Conservation (phyloP, 805 yeast species). For the Candida nitratophila region DNA sequence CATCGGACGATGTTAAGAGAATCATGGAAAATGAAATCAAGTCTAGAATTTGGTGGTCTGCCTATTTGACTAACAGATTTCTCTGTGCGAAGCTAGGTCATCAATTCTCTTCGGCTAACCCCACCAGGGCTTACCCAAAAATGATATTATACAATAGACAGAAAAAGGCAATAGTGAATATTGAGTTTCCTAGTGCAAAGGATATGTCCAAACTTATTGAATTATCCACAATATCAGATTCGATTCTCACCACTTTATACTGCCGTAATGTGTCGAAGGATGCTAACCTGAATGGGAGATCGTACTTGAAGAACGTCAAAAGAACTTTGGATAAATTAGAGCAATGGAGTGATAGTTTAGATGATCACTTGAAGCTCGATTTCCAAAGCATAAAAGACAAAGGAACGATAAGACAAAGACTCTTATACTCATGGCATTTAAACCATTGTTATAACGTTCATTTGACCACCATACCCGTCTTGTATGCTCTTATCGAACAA, state of each 20-base stretch:
- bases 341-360: slow-evolving; percentile 16
- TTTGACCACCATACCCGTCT: slow-evolving; percentile 19
- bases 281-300: slow-evolving; percentile 6
- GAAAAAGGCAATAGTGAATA: background rate
- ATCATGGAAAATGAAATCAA: slow-evolving; percentile 13
- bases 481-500: slow-evolving; percentile 17
- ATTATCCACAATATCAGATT: background rate
- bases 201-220: background rate
- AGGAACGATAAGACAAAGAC: slow-evolving; percentile 5
- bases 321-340: slow-evolving; percentile 14
- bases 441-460: slow-evolving; percentile 21
- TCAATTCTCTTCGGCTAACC: slow-evolving; percentile 7
- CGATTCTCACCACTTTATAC: background rate
- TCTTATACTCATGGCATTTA: slow-evolving; percentile 18
- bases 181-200: background rate
- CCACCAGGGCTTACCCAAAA: slow-evolving; percentile 12
- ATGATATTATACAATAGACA: slow-evolving; percentile 6
- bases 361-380: slow-evolving; percentile 7
- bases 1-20: slow-evolving; percentile 1
- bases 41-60: slow-evolving; percentile 19
- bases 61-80: slow-evolving; percentile 18
- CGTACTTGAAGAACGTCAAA: slow-evolving; percentile 5
- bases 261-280: background rate
- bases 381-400: slow-evolving; percentile 8
- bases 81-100: slow-evolving; percentile 21